These are phyloP conservation scores for Fragilariopsis cylindrus DNA, from an alignment of 108 stramenopile species.

Conservation along the genomic window DNA sequence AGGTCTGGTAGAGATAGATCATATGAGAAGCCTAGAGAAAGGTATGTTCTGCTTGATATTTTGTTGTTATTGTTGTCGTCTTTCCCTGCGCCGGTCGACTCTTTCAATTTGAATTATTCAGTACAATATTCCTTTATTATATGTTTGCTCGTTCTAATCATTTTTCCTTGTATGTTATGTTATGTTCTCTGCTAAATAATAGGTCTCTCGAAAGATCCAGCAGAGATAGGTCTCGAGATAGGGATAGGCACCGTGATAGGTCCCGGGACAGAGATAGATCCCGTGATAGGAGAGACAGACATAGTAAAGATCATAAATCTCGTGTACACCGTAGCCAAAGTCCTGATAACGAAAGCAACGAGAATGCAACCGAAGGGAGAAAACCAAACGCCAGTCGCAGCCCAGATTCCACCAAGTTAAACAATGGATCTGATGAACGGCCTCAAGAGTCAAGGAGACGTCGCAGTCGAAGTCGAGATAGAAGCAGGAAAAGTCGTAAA, in stretches of 20 bases:
- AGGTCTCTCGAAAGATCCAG: constrained; percentile 10
- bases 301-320: constrained; percentile 30
- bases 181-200: neutral
- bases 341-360: constrained; percentile 23
- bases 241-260: constrained; percentile 33
- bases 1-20: constrained; percentile 34
- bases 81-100: too few relatives aligned
- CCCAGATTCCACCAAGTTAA: constrained; percentile 16
- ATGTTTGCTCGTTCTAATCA: too few relatives aligned
- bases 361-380: constrained; percentile 4
- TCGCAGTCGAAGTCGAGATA: constrained; percentile 39
- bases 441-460: constrained; percentile 28
- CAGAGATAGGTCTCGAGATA: constrained; percentile 28
- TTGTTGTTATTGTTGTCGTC: too few relatives aligned
- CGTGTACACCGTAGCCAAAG: constrained; percentile 33
- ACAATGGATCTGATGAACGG: constrained; percentile 15
- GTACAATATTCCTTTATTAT: too few relatives aligned
- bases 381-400: neutral
- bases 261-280: constrained; percentile 34
- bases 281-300: constrained; percentile 33
- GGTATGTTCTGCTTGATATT: neutral
- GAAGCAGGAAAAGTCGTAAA: constrained; percentile 39
- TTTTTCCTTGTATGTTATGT: too few relatives aligned
- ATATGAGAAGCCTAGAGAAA: constrained; percentile 28
- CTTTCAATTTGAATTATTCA: too few relatives aligned